Percentiles rank a stretch among this genome's conserved stretches.
Conservation (phyloP, 1,284 basidiomycete genomes). For the Austroboletus niveus region DNA sequence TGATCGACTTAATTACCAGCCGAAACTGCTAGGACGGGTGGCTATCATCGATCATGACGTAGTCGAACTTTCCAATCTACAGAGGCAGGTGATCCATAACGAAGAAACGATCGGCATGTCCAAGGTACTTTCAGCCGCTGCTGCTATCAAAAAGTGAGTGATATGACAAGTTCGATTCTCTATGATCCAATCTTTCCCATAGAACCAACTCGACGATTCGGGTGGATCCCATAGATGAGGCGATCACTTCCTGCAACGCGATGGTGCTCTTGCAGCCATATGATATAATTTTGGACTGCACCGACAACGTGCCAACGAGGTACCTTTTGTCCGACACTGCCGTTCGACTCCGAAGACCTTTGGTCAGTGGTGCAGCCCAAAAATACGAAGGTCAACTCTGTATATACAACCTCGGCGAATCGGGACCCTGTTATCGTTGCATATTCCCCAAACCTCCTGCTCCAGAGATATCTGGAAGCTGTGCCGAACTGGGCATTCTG, state of each 20-base stretch:
- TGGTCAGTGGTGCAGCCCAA: constrained; percentile 93
- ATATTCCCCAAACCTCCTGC: constrained; percentile 81
- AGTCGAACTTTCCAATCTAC: constrained; percentile 91
- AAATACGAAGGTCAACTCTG: constrained; percentile 90
- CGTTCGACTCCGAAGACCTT: constrained; percentile 71
- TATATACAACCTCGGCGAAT: constrained; percentile 65
- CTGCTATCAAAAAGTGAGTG: constrained; percentile 59
- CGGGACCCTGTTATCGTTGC: constrained; percentile 93
- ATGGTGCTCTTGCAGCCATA: constrained; percentile 56
- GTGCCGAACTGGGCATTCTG: constrained; percentile 90
- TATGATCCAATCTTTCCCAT: constrained; percentile 1
- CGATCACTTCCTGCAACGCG: constrained; percentile 64
- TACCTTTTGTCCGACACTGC: constrained; percentile 93
- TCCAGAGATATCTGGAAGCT: constrained; percentile 65
- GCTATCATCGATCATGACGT: constrained; percentile 90
- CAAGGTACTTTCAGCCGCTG: constrained; percentile 83
- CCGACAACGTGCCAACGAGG: constrained; percentile 89
- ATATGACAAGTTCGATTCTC: not conserved
- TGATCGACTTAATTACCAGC: constrained; percentile 5
- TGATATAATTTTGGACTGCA: constrained; percentile 91
- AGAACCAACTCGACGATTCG: constrained; percentile 72
- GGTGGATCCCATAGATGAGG: constrained; percentile 51
- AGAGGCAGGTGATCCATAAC: constrained; percentile 89
- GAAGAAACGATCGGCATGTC: constrained; percentile 77
- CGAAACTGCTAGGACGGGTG: constrained; percentile 57